A percentile compares a stretch with the other conserved stretches of the same genome.
Evolutionary conservation across 345 rosid species (phyloP).

Genomic region (Eucalyptus globulus): DNA sequence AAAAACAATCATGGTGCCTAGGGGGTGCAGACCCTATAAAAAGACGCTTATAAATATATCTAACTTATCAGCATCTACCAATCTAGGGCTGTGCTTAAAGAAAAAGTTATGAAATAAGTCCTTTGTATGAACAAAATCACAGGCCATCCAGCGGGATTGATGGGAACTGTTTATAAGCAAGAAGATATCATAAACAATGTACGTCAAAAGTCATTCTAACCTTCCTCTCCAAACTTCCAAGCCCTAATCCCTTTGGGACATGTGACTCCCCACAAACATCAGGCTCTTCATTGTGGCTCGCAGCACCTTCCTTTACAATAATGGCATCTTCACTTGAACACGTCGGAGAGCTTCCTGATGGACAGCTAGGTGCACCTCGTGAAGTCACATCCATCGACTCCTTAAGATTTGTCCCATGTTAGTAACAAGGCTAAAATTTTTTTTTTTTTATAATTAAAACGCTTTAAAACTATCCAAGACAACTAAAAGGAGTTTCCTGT

Average conservation of each 20-base stretch:
- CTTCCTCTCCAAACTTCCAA: constrained; percentile 80
- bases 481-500: not conserved
- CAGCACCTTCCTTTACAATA: constrained; percentile 17
- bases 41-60: not conserved
- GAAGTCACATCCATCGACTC: constrained; percentile 12
- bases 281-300: constrained; percentile 20
- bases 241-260: constrained; percentile 80
- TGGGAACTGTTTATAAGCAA: not conserved
- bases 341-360: constrained; percentile 5
- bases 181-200: not conserved
- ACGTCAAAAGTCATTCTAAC: constrained; percentile 14
- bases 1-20: not conserved
- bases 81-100: not conserved
- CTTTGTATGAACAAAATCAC: not conserved
- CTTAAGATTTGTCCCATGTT: not conserved
- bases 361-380: constrained; percentile 13
- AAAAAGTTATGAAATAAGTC: not conserved
- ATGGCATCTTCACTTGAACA: constrained; percentile 14
- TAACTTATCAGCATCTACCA: not conserved
- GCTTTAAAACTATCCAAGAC: not conserved
- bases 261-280: constrained; percentile 16
- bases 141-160: not conserved
- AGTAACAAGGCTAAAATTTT: not conserved
- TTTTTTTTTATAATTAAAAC: not conserved
- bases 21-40: not conserved